Conservation (phyloP, 2,329 filamentous ascomycete species). For the Penicillium sp. region DNA sequence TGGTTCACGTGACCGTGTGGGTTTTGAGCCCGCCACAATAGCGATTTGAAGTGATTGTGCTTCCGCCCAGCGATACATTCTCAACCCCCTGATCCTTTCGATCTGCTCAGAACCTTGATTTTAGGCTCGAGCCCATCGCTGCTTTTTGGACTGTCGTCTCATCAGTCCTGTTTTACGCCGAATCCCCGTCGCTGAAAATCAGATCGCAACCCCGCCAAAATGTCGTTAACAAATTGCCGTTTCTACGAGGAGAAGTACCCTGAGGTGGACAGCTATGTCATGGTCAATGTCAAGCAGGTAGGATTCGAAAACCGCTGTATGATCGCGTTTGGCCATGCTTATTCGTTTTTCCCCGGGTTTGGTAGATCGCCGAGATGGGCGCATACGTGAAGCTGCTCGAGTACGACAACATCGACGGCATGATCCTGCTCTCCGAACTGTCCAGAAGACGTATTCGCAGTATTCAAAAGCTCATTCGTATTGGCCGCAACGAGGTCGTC, state of each 20-base stretch:
- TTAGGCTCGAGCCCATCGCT: conserved; percentile 7
- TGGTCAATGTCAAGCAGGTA: conserved; percentile 99
- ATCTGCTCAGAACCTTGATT: conserved; percentile 12
- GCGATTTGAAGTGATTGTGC: conserved; percentile 35
- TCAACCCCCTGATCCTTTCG: conserved; percentile 8
- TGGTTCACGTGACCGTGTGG: conserved; percentile 30
- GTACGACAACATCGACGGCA: conserved; percentile 99
- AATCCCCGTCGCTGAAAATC: conserved; percentile 14
- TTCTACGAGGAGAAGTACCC: conserved; percentile 98
- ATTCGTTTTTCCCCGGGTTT: conserved; percentile 3
- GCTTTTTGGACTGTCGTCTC: conserved; percentile 12
- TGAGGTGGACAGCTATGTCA: conserved; percentile 99
- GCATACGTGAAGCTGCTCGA: conserved; percentile 99
- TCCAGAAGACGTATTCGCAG: conserved; percentile 96
- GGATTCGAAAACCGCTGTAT: conserved; percentile 3
- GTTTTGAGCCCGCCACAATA: conserved; percentile 42
- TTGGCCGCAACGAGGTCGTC: conserved; percentile 97
- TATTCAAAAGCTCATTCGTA: conserved; percentile 98
- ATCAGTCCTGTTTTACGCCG: conserved; percentile 7
- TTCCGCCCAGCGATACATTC: conserved; percentile 22
- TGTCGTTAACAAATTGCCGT: conserved; percentile 94
- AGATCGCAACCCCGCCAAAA: conserved; percentile 59
- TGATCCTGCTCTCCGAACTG: conserved; percentile 97
- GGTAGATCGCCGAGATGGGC: conserved; percentile 97
- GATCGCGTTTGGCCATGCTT: neutral